phyloP scores from a whole-genome alignment of 2,329 filamentous ascomycete species.

The Aspergillus alliaceus region DNA sequence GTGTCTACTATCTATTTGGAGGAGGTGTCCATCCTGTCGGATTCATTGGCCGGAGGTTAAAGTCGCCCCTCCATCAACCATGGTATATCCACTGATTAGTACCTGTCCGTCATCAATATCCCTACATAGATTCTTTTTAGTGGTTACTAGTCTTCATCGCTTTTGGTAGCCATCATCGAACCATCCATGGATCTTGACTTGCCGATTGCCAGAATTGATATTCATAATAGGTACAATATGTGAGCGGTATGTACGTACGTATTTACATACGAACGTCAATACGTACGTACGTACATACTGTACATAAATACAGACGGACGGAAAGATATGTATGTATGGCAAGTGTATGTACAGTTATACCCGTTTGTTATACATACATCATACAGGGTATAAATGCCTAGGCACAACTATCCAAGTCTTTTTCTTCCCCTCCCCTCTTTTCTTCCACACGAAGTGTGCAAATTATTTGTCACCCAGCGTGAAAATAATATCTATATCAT shows the following conservation, averaged over 20 bases:
- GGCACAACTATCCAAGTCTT: neutral
- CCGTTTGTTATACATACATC: neutral
- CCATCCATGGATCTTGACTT: neutral
- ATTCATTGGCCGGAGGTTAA: constrained; percentile 1
- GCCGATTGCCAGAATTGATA: neutral
- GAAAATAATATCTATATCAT: neutral
- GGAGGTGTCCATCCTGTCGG: neutral
- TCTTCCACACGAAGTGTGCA: too few species aligned
- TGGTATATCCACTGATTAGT: constrained; percentile 5
- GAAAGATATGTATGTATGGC: neutral
- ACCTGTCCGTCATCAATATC: constrained; percentile 5
- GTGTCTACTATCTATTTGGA: neutral
- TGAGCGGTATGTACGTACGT: neutral
- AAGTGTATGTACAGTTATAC: neutral
- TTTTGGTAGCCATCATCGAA: neutral
- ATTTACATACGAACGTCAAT: neutral
- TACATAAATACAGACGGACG: neutral
- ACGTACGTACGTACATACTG: neutral
- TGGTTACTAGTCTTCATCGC: neutral
- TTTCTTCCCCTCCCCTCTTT: neutral
- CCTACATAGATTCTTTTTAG: constrained; percentile 2
- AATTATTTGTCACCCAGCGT: neutral
- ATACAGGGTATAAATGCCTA: neutral
- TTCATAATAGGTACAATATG: neutral
- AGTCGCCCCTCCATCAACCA: constrained; percentile 14